Evolutionary conservation across 306 rosid genomes (phyloP), one percentile per base, ranked within the genome.

Genomic region (Calophaca sinica): DNA sequence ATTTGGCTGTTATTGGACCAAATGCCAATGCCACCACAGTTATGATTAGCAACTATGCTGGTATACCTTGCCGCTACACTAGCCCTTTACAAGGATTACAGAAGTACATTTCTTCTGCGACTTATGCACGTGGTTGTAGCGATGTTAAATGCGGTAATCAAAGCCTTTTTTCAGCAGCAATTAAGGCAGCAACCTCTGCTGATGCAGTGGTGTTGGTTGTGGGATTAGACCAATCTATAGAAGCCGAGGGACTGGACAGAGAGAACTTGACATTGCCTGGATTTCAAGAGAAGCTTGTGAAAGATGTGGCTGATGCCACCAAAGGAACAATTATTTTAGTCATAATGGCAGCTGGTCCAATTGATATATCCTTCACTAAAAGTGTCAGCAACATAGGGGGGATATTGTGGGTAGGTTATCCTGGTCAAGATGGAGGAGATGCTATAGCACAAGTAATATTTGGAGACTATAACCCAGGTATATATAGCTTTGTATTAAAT

Each of bases 341-440:
- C 15, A 80, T 92, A 31, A 85, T 92, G 97, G 87, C 97, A 6
- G 96, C 94, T 26, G 89, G 97, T 51, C 94, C 92, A 8, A 63
- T 87, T 76, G 96, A 90, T 20, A 74, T 88, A 70, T 87, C 92
- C 39, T 93, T 93, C 67, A 80, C 90, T 50, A 79, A 78, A 50
- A 78, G 72, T 68, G 15, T 87, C 15, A 45, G 75, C 35, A 81
- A 85, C 28, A 79, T 88, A 45, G 90, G 84, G 12, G 94, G 87
- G 4, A 83, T 91, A 38, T 45, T 91, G 28, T 88, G 96, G 96
- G 96, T 86, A 14, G 96, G 92, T 0, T 90, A 90, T 79, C 96
- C 92, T 8, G 96, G 96, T 62, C 87, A 90, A 84, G 90, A 62
- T 62, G 96, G 96, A 41, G 96, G 96, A 28, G 90, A 90, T 79